Evolutionary conservation across 2,329 filamentous ascomycete species (phyloP), one percentile per base, ranked within the genome.

Genomic region (Esteya vermicola): DNA sequence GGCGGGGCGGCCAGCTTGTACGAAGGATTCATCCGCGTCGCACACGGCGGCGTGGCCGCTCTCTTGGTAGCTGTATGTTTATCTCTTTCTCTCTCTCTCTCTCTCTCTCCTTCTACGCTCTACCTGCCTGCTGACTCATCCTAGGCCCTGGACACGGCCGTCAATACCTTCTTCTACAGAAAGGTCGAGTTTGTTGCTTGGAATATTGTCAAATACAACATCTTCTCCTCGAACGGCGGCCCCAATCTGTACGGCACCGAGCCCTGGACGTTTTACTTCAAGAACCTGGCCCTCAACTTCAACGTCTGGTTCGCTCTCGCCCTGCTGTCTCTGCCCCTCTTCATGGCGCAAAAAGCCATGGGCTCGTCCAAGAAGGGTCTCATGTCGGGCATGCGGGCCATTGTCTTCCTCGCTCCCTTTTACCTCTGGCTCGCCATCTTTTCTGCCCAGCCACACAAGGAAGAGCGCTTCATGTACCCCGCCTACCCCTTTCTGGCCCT

Each of bases 401-500:
- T 93, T 36, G 73, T 89, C 18, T 85, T 94, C 48, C 66, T 89
- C 40, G 63, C 75, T 1, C 91, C 91, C 0, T 93, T 96, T 59
- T 98, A 96, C 56, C 70, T 95, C 54, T 98, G 91, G 91, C 70
- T 98, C 22, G 73, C 62, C 4, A 91, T 96, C 46, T 96, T 98
- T 62, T 89, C 84, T 0, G 56, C 81, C 9, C 91, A 98, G 55
- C 85, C 91, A 14, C 91, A 98, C 62, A 98, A 98, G 54, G 91
- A 98, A 57, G 91, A 98, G 60, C 72, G 91, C 7, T 98, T 98
- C 64, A 96, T 98, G 88, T 98, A 94, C 53, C 91, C 91, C 0
- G 83, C 77, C 3, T 98, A 98, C 52, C 91, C 91, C 1, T 85
- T 89, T 47, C 67, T 98, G 28, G 81, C 83, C 0, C 67, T 98